A percentile compares a stretch with the other conserved stretches of the same genome.
Evolutionary conservation across 331 rosid species (phyloP).

Genomic region (Pyracantha coccinea): DNA sequence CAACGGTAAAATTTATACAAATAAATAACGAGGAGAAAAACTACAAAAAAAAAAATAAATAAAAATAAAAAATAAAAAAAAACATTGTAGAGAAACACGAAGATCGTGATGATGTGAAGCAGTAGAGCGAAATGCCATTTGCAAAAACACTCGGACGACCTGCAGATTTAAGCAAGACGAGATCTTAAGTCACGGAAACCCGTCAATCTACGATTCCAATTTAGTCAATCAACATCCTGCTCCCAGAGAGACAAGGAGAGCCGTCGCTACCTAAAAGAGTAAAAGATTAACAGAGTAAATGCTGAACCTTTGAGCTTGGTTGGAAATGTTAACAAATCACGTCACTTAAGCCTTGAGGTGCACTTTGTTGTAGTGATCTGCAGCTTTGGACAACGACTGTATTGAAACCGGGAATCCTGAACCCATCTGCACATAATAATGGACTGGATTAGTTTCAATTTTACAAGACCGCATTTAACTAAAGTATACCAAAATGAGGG

Average conservation of each 20-base stretch:
- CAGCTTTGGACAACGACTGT: slow-evolving; percentile 87
- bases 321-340: not conserved
- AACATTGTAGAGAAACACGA: not conserved
- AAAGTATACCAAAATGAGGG: not conserved
- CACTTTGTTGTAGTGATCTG: slow-evolving; percentile 72
- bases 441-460: slow-evolving; percentile 3
- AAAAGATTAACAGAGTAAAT: not conserved
- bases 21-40: too few species aligned
- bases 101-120: not conserved
- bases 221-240: not conserved
- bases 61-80: too few species aligned
- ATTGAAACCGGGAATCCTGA: slow-evolving; percentile 73
- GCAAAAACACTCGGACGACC: not conserved
- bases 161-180: not conserved
- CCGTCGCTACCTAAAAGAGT: not conserved
- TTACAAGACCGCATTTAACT: not conserved
- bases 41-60: too few species aligned
- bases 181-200: not conserved
- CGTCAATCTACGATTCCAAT: not conserved
- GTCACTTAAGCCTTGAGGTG: slow-evolving; percentile 33
- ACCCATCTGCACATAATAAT: slow-evolving; percentile 64
- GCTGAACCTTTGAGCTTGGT: not conserved
- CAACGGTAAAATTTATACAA: too few species aligned
- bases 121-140: not conserved
- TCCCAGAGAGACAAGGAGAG: not conserved